Evolutionary conservation across 352 stramenopile genomes (phyloP), one percentile per base, ranked within the genome.

Genomic region (Globisporangium nagaii): DNA sequence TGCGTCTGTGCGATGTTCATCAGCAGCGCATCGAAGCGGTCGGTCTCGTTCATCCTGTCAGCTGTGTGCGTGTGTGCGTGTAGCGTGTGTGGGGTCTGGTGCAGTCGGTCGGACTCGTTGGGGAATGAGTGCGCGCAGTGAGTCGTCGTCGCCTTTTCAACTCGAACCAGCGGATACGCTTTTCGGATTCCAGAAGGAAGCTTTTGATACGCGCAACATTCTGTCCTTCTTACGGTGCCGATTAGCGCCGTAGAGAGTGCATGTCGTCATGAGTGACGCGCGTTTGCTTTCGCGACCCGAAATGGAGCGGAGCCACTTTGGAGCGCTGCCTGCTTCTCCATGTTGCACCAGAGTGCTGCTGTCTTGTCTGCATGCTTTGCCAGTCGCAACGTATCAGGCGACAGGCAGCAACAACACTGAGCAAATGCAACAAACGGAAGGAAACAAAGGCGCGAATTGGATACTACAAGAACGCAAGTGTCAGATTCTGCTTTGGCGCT

Each of bases 1-100:
- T 97, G 86, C 62, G 96, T 93, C 75, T 99, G 95, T 53, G 97
- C 96, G 37, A 99, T 94, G 64, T 96, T 98, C 75, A 99, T 73
- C 60, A 99, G 90, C 64, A 99, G 78, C 20, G 81, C 92, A 73
- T 99, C 97, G 66, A 92, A 95, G 53, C 84, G 82, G 49, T 90
- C 80, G 32, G 64, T 73, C 59, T 88, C 81, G 44, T 68, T 86
- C 78, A 89, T 91, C 3, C 19, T 3, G 15, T 40, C n/a, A 39
- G 4, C 19, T 31, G 15, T 12, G 43, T 44, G 27, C 10, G 51
- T 24, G 56, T 22, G 22, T 19, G 6, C 43, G 17, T 27, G 22
- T 40, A 15, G n/a, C 37, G 55, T 15, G 58, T 31, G 32, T 39
- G 15, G 20, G 15, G 59, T 64, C 20, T 22, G 34, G 17, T n/a